These are phyloP conservation scores for Arthrinium puccinioides DNA, from an alignment of 2,329 filamentous ascomycete species.

Conservation along the genomic window DNA sequence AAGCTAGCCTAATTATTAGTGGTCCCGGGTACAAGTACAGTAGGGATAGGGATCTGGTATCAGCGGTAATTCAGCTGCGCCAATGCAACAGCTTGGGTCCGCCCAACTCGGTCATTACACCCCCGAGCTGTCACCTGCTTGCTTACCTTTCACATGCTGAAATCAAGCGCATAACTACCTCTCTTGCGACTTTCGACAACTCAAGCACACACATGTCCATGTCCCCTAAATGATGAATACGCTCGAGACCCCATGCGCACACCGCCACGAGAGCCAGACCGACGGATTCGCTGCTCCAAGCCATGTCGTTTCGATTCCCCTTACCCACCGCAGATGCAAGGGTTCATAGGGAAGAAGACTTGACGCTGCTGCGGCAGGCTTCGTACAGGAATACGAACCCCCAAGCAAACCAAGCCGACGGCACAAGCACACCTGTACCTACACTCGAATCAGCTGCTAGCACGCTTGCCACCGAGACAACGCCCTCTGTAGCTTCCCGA, in stretches of 20 bases:
- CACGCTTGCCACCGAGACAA: constrained; percentile 7
- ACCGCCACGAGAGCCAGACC: constrained; percentile 6
- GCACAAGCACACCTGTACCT: constrained; percentile 11
- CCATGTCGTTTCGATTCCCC: constrained; percentile 23
- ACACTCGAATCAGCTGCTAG: constrained; percentile 14
- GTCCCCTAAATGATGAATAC: constrained; percentile 1
- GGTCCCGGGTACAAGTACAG: too few relatives aligned
- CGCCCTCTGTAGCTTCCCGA: constrained; percentile 18
- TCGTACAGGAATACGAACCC: constrained; percentile 18
- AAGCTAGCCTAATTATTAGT: too few relatives aligned
- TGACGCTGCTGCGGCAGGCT: constrained; percentile 23
- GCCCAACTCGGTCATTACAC: too few relatives aligned
- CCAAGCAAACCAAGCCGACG: constrained; percentile 11
- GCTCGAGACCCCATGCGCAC: not conserved
- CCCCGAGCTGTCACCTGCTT: too few relatives aligned
- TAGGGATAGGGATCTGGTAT: too few relatives aligned
- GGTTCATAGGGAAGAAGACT: constrained; percentile 29
- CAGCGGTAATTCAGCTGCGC: too few relatives aligned
- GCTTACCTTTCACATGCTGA: too few relatives aligned
- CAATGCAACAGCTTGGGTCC: too few relatives aligned
- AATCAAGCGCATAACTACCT: too few relatives aligned
- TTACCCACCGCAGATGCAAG: constrained; percentile 21
- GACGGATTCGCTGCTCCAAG: constrained; percentile 7
- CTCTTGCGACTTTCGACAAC: too few relatives aligned
- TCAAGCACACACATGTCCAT: too few relatives aligned